Percentiles rank a stretch among this genome's conserved stretches.
Conservation (phyloP, 169 alveolate genomes). For the Plasmodium knowlesi region DNA sequence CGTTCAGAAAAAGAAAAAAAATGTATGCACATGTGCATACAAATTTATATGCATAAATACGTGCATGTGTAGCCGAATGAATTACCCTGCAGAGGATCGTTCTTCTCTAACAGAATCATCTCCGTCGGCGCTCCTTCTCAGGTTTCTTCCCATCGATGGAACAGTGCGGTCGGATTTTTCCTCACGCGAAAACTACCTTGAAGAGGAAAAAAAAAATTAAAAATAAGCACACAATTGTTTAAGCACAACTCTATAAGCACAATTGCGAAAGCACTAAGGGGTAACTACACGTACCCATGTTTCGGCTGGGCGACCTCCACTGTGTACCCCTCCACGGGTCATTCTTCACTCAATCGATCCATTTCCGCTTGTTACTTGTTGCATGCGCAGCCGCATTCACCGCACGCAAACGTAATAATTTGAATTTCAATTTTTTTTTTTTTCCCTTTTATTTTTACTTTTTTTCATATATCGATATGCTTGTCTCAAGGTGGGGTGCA, state of each 20-base stretch:
- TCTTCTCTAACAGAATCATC: neutral
- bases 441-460: too few species aligned
- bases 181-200: neutral
- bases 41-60: neutral
- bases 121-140: neutral
- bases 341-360: neutral
- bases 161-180: neutral
- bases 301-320: neutral
- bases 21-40: neutral
- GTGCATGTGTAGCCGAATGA: neutral
- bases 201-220: neutral
- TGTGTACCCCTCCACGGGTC: neutral
- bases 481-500: neutral
- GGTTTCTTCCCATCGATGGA: conserved; percentile 6
- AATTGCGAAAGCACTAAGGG: neutral
- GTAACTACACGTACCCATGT: neutral
- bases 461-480: neutral
- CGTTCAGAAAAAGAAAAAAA: neutral
- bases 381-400: neutral
- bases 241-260: neutral
- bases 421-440: neutral
- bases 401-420: neutral
- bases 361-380: neutral
- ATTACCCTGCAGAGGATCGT: neutral
- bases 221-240: neutral